phyloP scores from a whole-genome alignment of 805 yeast species.

The Saccharomycopsis fodiens region DNA sequence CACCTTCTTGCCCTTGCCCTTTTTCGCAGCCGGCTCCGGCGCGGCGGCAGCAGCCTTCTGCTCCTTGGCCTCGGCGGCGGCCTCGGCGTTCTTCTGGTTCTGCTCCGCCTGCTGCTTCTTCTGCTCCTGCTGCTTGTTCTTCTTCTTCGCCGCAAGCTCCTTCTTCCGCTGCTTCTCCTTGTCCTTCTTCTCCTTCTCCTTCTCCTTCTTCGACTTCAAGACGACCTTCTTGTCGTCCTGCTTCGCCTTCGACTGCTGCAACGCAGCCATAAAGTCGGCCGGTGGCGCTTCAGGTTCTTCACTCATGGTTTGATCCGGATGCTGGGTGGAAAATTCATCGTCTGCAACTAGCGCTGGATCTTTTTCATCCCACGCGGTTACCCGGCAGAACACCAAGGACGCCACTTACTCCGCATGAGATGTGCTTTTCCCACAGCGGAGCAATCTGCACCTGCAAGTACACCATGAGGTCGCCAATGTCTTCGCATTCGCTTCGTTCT shows the following conservation, averaged over 20 bases:
- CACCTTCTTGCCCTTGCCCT: constrained; percentile 62
- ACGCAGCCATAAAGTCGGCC: constrained; percentile 74
- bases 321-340: too few species aligned
- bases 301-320: constrained; percentile 20
- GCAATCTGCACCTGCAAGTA: too few species aligned
- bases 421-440: too few species aligned
- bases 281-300: constrained; percentile 39
- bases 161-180: constrained; percentile 85
- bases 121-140: constrained; percentile 56
- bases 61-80: constrained; percentile 30
- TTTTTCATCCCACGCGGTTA: too few species aligned
- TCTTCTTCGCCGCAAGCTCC: constrained; percentile 81
- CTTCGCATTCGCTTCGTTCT: too few species aligned
- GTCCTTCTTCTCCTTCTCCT: constrained; percentile 92
- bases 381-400: too few species aligned
- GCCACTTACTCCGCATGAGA: too few species aligned
- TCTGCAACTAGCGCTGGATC: too few species aligned
- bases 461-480: too few species aligned
- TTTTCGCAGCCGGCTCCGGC: constrained; percentile 27
- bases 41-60: constrained; percentile 19
- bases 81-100: constrained; percentile 27
- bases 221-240: constrained; percentile 61
- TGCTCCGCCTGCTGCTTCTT: constrained; percentile 45
- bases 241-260: constrained; percentile 73
- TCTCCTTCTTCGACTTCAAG: constrained; percentile 85